These are phyloP conservation scores for Penicillium subrubescens DNA, from an alignment of 495 filamentous ascomycete genomes.

Conservation along the genomic window DNA sequence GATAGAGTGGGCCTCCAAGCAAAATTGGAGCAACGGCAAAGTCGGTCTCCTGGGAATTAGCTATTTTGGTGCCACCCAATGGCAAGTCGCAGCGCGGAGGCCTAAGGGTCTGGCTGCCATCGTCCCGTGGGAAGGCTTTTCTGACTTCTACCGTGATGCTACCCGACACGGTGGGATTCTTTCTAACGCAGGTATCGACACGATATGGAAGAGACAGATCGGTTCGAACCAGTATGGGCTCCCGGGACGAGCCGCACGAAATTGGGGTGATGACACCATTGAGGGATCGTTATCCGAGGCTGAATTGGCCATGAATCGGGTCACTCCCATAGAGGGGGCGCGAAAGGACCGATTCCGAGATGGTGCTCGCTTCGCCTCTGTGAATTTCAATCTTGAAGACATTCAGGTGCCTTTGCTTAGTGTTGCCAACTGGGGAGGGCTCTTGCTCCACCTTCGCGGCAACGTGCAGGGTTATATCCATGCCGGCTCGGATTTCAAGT, in stretches of 20 bases:
- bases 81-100: conserved; percentile 43
- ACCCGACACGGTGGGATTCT: conserved; percentile 67
- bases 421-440: conserved; percentile 70
- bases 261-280: too few species aligned
- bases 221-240: too few species aligned
- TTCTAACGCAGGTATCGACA: conserved; percentile 59
- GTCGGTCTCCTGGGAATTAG: conserved; percentile 60
- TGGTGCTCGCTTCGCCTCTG: neutral
- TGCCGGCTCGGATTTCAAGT: conserved; percentile 63
- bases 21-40: conserved; percentile 57
- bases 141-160: conserved; percentile 63
- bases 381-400: conserved; percentile 52
- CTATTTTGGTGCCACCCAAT: conserved; percentile 47
- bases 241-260: too few species aligned
- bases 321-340: too few species aligned
- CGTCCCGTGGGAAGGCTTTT: conserved; percentile 62
- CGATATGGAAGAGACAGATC: conserved; percentile 52
- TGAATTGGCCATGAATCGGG: too few species aligned
- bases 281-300: too few species aligned
- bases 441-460: conserved; percentile 61
- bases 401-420: conserved; percentile 63
- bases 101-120: conserved; percentile 55
- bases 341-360: too few species aligned
- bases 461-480: conserved; percentile 64
- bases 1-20: conserved; percentile 59